A percentile compares a stretch with the other conserved stretches of the same genome.
phyloP scores from a whole-genome alignment of 345 rosid species.

The Eucalyptus tenuipes region DNA sequence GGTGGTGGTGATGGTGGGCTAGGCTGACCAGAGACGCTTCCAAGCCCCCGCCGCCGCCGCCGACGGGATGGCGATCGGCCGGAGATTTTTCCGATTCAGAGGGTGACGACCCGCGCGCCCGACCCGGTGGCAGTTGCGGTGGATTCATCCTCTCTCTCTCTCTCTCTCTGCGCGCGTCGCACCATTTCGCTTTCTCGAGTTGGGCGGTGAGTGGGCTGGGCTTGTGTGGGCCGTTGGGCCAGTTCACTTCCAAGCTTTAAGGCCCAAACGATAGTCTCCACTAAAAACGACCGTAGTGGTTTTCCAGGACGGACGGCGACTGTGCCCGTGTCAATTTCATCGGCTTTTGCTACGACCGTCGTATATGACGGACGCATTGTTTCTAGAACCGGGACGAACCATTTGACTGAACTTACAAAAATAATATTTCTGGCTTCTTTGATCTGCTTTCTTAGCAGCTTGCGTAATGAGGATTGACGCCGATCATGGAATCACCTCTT shows the following conservation, averaged over 20 bases:
- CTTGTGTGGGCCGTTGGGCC: not conserved
- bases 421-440: not conserved
- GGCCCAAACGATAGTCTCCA: not conserved
- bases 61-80: not conserved
- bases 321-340: not conserved
- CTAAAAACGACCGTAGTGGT: not conserved
- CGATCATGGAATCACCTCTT: not conserved
- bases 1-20: slow-evolving; percentile 43
- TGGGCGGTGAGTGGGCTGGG: not conserved
- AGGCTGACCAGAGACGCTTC: slow-evolving; percentile 57
- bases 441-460: not conserved
- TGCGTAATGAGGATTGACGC: not conserved
- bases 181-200: not conserved
- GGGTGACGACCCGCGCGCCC: slow-evolving; percentile 6
- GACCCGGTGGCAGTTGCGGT: slow-evolving; percentile 16
- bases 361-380: not conserved
- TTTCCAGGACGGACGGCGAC: not conserved
- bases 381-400: not conserved
- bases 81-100: slow-evolving; percentile 14
- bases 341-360: not conserved
- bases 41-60: slow-evolving; percentile 8
- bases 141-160: slow-evolving; percentile 11
- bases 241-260: not conserved
- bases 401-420: not conserved
- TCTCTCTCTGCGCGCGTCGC: not conserved